Percentiles rank a stretch among this genome's conserved stretches.
Conservation (phyloP, 1,139 yeast species). For the Hyphopichia burtonii region DNA sequence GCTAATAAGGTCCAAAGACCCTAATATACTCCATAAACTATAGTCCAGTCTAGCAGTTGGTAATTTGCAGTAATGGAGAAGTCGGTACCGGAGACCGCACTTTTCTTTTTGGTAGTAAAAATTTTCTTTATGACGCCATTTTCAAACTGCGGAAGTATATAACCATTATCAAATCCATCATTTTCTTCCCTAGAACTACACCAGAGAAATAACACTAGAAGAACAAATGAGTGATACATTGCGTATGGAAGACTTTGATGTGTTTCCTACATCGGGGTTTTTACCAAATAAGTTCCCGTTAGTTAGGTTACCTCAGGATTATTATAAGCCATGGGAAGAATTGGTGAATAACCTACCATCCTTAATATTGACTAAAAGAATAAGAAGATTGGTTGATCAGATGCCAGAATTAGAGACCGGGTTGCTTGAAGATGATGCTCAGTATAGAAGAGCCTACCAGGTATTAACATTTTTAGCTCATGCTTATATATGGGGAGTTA, state of each 20-base stretch:
- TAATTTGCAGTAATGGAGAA: no score
- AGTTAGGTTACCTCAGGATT: conserved; percentile 41
- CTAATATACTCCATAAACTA: no score
- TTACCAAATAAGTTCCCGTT: conserved; percentile 48
- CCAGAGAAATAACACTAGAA: no score
- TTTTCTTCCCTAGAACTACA: no score
- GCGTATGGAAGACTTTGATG: conserved; percentile 58
- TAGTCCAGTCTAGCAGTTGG: no score
- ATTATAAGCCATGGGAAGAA: conserved; percentile 77
- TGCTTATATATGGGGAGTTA: conserved; percentile 86
- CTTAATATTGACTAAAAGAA: conserved; percentile 60
- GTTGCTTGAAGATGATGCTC: conserved; percentile 41
- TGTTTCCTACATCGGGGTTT: conserved; percentile 72
- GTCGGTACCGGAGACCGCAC: no score
- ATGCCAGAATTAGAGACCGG: conserved; percentile 54
- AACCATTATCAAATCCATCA: no score
- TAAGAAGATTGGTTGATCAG: conserved; percentile 59
- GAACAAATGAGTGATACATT: conserved; percentile 9
- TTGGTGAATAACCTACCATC: conserved; percentile 69
- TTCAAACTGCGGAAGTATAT: no score
- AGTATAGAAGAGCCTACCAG: conserved; percentile 77
- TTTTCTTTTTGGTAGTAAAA: no score
- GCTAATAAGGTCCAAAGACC: no score
- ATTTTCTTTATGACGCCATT: not conserved
- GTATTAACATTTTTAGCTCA: conserved; percentile 77